Evolutionary conservation across 2,329 filamentous ascomycete species (phyloP).

Genomic region (Hypoxylon sp.): DNA sequence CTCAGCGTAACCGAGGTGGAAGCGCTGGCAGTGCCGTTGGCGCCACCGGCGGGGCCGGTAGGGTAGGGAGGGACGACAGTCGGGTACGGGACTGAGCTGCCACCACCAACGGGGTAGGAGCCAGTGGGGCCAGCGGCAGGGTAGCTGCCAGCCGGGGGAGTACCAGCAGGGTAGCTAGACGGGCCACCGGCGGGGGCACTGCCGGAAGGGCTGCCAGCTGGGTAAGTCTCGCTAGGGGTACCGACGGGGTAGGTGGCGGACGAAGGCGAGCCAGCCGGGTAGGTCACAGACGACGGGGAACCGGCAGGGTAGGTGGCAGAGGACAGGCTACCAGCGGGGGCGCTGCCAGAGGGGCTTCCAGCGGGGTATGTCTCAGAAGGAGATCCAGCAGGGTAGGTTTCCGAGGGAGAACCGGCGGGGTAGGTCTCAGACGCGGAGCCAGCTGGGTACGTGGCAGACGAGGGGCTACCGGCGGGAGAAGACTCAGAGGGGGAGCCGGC

Average conservation of each 20-base stretch:
- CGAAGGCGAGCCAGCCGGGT: conserved; percentile 8
- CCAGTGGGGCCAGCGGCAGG: conserved; percentile 21
- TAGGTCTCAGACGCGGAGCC: conserved; percentile 1
- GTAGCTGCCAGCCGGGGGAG: conserved; percentile 20
- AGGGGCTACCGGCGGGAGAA: background rate
- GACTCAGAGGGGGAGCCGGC: conserved; percentile 5
- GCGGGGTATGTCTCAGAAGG: conserved; percentile 8
- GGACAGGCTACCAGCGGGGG: background rate
- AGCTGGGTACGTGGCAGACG: conserved; percentile 6
- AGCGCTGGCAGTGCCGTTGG: conserved; percentile 16
- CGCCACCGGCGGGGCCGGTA: conserved; percentile 22
- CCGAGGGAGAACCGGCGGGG: background rate
- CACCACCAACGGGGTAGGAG: background rate
- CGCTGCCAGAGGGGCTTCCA: conserved; percentile 1
- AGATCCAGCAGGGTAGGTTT: conserved; percentile 12
- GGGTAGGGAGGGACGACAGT: conserved; percentile 31
- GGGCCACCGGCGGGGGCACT: conserved; percentile 8
- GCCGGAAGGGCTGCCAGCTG: conserved; percentile 16
- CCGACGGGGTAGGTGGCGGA: conserved; percentile 12
- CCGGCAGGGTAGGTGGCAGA: conserved; percentile 14
- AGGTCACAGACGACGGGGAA: background rate
- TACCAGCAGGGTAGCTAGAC: conserved; percentile 6
- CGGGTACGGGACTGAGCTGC: conserved; percentile 5
- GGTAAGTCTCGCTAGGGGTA: conserved; percentile 17
- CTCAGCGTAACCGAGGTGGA: conserved; percentile 10